A percentile compares a stretch with the other conserved stretches of the same genome.
phyloP scores from a whole-genome alignment of 1,284 basidiomycete species.

The Wallemia ichthyophaga region DNA sequence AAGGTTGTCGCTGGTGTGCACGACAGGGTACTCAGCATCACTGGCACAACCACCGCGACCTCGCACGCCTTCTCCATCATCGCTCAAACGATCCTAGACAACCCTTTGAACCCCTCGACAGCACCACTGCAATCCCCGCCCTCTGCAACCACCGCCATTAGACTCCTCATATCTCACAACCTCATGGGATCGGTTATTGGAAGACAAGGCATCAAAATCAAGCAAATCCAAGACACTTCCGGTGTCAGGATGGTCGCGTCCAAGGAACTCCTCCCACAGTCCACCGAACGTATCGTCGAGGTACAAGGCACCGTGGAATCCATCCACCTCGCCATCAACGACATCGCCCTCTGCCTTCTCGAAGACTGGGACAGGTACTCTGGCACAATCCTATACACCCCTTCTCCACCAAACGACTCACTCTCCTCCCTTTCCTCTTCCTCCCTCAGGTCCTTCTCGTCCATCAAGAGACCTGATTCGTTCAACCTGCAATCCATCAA shows the following conservation, averaged over 20 bases:
- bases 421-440: conserved; percentile 16
- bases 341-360: conserved; percentile 79
- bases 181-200: conserved; percentile 99
- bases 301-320: conserved; percentile 74
- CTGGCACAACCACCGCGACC: conserved; percentile 64
- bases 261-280: conserved; percentile 96
- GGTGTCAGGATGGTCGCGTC: conserved; percentile 93
- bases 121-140: conserved; percentile 26
- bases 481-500: conserved; percentile 11
- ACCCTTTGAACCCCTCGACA: conserved; percentile 25
- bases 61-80: conserved; percentile 91
- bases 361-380: conserved; percentile 88
- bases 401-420: conserved; percentile 49
- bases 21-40: conserved; percentile 83
- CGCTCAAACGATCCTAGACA: conserved; percentile 57
- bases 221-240: conserved; percentile 91
- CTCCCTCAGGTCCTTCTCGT: conserved; percentile 22
- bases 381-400: conserved; percentile 85
- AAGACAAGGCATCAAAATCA: conserved; percentile 88
- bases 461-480: conserved; percentile 6
- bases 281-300: conserved; percentile 89
- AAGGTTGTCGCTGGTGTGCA: conserved; percentile 93
- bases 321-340: conserved; percentile 67
- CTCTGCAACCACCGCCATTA: conserved; percentile 55
- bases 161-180: conserved; percentile 89